These are phyloP conservation scores for Colletotrichum sp. DNA, from an alignment of 2,329 filamentous ascomycete species.

Conservation along the genomic window DNA sequence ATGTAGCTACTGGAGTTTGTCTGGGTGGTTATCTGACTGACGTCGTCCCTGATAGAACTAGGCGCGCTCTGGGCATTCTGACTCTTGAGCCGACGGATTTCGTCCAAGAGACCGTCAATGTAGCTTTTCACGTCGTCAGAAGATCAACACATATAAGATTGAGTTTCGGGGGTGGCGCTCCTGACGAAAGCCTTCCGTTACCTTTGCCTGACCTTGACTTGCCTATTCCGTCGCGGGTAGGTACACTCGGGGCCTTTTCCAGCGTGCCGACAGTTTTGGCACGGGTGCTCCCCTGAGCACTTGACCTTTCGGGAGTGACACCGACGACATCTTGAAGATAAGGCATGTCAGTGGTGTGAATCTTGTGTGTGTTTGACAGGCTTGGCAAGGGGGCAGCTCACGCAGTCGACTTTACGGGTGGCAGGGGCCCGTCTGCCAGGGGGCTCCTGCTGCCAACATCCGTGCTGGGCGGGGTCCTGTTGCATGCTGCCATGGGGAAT, in stretches of 20 bases:
- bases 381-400: neutral
- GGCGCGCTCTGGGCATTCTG: neutral
- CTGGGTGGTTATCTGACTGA: neutral
- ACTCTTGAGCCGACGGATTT: constrained; percentile 33
- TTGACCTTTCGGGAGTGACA: constrained; percentile 39
- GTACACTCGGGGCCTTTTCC: constrained; percentile 32
- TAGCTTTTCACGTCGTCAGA: constrained; percentile 26
- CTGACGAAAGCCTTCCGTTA: constrained; percentile 25
- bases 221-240: constrained; percentile 35
- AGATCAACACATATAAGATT: neutral
- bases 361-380: neutral
- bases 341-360: neutral
- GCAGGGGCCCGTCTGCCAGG: constrained; percentile 15
- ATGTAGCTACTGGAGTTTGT: neutral
- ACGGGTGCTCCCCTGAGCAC: constrained; percentile 36
- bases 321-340: constrained; percentile 24
- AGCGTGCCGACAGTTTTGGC: constrained; percentile 33
- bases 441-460: constrained; percentile 5
- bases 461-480: constrained; percentile 11
- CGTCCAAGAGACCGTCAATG: constrained; percentile 35
- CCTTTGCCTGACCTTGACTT: constrained; percentile 37
- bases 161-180: neutral
- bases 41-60: neutral
- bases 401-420: constrained; percentile 22
- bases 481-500: constrained; percentile 6